Conservation (phyloP, 306 rosid genomes). For the Cicer yamashitae region DNA sequence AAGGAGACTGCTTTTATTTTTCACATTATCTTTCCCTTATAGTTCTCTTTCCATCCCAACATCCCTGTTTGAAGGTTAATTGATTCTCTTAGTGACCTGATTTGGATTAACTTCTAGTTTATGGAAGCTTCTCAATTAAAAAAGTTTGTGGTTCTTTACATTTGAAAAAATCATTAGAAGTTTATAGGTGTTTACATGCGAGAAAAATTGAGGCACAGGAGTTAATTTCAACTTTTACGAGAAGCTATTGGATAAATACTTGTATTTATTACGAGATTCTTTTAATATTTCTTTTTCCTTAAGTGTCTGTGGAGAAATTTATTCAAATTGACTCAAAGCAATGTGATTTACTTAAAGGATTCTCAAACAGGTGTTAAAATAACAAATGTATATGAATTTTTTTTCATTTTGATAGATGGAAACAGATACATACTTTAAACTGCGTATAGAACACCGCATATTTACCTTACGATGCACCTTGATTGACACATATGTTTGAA, state of each 20-base stretch:
- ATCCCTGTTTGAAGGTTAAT: neutral
- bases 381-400: neutral
- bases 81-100: neutral
- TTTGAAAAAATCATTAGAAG: neutral
- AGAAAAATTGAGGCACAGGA: neutral
- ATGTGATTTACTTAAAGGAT: slow-evolving; percentile 32
- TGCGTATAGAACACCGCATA: slow-evolving; percentile 7
- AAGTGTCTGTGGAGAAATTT: neutral
- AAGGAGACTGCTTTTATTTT: neutral
- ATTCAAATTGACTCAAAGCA: slow-evolving; percentile 8
- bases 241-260: neutral
- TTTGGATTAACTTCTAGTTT: slow-evolving; percentile 7
- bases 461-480: slow-evolving; percentile 3
- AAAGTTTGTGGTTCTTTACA: neutral
- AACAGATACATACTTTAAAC: slow-evolving; percentile 10
- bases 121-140: neutral
- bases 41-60: slow-evolving; percentile 10
- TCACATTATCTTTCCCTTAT: neutral
- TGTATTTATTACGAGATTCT: neutral
- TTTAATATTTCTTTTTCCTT: neutral
- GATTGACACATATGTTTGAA: slow-evolving; percentile 32
- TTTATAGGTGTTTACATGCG: neutral
- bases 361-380: slow-evolving; percentile 4
- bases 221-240: neutral
- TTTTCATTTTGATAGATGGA: slow-evolving; percentile 16